Conservation (phyloP, 1,139 yeast species). For the Lodderomyces oxycetoniae region DNA sequence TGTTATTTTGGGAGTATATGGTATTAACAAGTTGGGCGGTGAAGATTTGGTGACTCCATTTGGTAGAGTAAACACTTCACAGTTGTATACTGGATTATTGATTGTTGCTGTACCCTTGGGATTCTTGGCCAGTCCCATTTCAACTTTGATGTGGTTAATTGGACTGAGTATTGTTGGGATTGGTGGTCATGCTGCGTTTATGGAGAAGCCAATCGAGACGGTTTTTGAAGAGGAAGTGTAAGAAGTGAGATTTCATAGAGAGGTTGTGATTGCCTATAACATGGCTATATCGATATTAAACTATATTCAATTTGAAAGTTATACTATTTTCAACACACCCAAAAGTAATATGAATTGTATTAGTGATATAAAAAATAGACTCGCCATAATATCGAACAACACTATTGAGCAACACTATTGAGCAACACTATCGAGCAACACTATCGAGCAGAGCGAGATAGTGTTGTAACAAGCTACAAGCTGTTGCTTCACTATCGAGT, state of each 20-base stretch:
- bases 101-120: slow-evolving; percentile 82
- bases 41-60: slow-evolving; percentile 72
- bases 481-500: no score
- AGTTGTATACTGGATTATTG: slow-evolving; percentile 82
- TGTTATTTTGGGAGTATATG: slow-evolving; percentile 66
- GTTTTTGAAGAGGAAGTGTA: slow-evolving; percentile 84
- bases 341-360: no score
- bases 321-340: no score
- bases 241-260: slow-evolving; percentile 1
- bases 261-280: no score
- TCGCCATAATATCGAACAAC: no score
- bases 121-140: slow-evolving; percentile 86
- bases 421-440: no score
- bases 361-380: no score
- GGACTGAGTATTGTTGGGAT: slow-evolving; percentile 91
- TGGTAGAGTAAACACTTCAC: slow-evolving; percentile 68
- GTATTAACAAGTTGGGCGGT: slow-evolving; percentile 76
- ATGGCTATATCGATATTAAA: no score
- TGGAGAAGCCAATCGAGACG: slow-evolving; percentile 97
- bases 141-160: slow-evolving; percentile 93
- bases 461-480: no score
- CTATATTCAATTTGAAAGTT: no score
- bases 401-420: no score
- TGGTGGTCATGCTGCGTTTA: slow-evolving; percentile 83
- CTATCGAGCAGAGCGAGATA: no score